Evolutionary conservation across 495 filamentous ascomycete genomes (phyloP).

Genomic region (Lindgomyces ingoldianus): DNA sequence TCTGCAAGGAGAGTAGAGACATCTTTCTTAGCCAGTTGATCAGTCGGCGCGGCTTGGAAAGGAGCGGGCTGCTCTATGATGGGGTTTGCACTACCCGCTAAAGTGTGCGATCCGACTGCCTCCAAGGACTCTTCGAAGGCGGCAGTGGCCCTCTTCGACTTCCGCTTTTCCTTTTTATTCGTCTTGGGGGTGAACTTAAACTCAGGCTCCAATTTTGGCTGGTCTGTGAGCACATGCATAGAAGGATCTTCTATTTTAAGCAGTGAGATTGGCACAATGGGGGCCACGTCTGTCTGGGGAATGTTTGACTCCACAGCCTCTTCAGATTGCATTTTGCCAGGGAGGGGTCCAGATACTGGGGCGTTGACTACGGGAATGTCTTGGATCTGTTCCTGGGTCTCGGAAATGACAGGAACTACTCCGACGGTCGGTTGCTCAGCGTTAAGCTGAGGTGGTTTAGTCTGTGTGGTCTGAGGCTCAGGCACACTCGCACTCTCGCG

Average conservation of each 20-base stretch:
- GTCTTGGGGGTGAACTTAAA: constrained; percentile 6
- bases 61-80: too few species aligned
- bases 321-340: neutral
- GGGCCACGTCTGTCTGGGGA: neutral
- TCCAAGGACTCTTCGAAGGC: neutral
- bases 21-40: neutral
- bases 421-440: too few species aligned
- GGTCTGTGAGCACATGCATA: neutral
- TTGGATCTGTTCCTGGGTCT: neutral
- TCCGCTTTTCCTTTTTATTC: constrained; percentile 29
- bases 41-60: neutral
- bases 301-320: neutral
- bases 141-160: constrained; percentile 15
- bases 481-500: neutral
- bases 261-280: neutral
- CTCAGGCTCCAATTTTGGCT: constrained; percentile 1
- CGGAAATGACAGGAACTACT: neutral
- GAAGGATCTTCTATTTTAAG: neutral
- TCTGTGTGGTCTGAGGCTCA: neutral
- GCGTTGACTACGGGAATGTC: neutral
- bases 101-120: neutral
- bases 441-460: too few species aligned
- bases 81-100: too few species aligned
- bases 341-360: neutral
- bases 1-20: neutral